Evolutionary conservation across 768 basidiomycete species (phyloP).

Genomic region (Solioccasus polychromus): DNA sequence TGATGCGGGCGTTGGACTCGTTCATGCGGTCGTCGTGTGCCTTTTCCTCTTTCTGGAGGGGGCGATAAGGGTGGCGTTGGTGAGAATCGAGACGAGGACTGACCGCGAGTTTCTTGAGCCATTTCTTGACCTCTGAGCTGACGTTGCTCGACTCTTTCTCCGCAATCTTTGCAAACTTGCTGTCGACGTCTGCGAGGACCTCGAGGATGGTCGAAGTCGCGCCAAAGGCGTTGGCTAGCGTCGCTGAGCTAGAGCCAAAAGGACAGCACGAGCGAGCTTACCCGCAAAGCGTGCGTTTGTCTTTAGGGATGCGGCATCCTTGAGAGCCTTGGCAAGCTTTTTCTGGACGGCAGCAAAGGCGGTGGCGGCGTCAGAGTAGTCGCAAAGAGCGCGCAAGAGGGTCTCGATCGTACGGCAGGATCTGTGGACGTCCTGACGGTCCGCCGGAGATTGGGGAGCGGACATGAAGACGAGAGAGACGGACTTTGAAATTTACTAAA

Average conservation of each 20-base stretch:
- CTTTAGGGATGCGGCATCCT: conserved; percentile 61
- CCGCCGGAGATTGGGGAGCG: conserved; percentile 37
- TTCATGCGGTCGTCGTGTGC: conserved; percentile 69
- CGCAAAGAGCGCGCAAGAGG: conserved; percentile 62
- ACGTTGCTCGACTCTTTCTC: conserved; percentile 71
- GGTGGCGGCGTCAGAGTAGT: conserved; percentile 71
- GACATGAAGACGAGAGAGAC: conserved; percentile 11
- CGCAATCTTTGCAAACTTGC: conserved; percentile 70
- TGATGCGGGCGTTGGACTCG: conserved; percentile 67
- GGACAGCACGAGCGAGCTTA: conserved; percentile 30
- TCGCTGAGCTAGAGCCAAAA: too few relatives aligned
- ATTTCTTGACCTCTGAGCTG: conserved; percentile 72
- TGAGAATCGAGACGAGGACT: conserved; percentile 22
- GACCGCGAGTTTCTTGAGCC: conserved; percentile 83
- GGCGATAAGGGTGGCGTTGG: neutral
- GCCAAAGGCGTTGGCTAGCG: conserved; percentile 62
- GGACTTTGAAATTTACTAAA: neutral
- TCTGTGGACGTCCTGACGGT: conserved; percentile 74
- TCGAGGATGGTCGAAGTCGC: conserved; percentile 68
- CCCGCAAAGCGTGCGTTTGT: conserved; percentile 62
- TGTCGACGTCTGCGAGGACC: conserved; percentile 62
- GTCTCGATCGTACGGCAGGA: conserved; percentile 74
- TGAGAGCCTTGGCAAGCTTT: conserved; percentile 69
- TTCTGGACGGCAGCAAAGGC: conserved; percentile 66
- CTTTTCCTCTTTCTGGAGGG: conserved; percentile 74